phyloP scores from a whole-genome alignment of 495 filamentous ascomycete genomes.

The Trichoderma erinaceum region DNA sequence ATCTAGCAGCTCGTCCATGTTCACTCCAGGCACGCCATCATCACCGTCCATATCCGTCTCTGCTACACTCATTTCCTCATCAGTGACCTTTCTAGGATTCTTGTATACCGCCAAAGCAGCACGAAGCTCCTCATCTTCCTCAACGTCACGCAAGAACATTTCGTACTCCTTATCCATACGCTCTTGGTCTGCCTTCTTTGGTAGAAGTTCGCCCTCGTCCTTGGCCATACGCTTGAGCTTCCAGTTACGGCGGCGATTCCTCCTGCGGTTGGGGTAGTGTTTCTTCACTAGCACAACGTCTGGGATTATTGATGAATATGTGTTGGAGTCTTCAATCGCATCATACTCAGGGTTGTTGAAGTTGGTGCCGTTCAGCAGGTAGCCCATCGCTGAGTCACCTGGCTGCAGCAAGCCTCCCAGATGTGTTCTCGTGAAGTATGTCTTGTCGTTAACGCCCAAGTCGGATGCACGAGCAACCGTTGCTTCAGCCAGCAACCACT shows the following conservation, averaged over 20 bases:
- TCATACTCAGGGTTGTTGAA: conserved; percentile 87
- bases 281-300: conserved; percentile 97
- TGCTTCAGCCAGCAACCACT: conserved; percentile 75
- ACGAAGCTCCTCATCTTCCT: conserved; percentile 87
- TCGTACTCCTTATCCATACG: conserved; percentile 88
- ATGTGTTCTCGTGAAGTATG: conserved; percentile 84
- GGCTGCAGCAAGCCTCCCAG: conserved; percentile 79
- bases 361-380: conserved; percentile 78
- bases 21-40: conserved; percentile 67
- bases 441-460: conserved; percentile 77
- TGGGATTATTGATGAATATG: conserved; percentile 69
- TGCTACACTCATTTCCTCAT: conserved; percentile 52
- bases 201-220: conserved; percentile 76
- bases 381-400: conserved; percentile 89
- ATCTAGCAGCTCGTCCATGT: conserved; percentile 79
- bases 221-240: conserved; percentile 86
- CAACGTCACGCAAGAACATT: conserved; percentile 92
- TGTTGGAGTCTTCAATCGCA: conserved; percentile 61
- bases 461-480: conserved; percentile 84
- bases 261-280: conserved; percentile 77
- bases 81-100: conserved; percentile 34
- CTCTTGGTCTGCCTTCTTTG: conserved; percentile 74
- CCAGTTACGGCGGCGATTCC: conserved; percentile 79
- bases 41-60: conserved; percentile 63
- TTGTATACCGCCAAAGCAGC: conserved; percentile 83